Evolutionary conservation across 2,329 filamentous ascomycete genomes (phyloP).

Genomic region (Nothopassalora personata): DNA sequence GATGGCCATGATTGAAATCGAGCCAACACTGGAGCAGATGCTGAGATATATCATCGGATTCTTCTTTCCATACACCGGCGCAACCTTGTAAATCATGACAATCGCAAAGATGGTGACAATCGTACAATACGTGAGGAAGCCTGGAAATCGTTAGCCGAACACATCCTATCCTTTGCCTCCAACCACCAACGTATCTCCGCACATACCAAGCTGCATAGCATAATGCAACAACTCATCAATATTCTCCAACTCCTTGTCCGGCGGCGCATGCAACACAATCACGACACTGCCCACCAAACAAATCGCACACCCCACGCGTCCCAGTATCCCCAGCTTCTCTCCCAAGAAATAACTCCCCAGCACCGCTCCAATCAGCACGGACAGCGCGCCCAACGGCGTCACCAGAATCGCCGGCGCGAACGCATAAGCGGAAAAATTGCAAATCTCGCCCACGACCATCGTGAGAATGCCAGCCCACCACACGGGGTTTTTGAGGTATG

Average conservation of each 20-base stretch:
- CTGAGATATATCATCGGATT: slow-evolving; percentile 96
- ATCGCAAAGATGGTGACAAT: slow-evolving; percentile 76
- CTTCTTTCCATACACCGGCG: slow-evolving; percentile 83
- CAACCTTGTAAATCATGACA: slow-evolving; percentile 94
- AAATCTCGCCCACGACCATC: slow-evolving; percentile 85
- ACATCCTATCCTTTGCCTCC: not conserved
- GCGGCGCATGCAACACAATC: slow-evolving; percentile 93
- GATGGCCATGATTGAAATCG: slow-evolving; percentile 97
- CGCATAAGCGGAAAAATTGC: slow-evolving; percentile 96
- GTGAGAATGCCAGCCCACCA: slow-evolving; percentile 96
- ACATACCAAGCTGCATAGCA: slow-evolving; percentile 81
- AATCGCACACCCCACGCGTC: slow-evolving; percentile 91
- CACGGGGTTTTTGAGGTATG: slow-evolving; percentile 87
- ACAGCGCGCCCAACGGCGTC: slow-evolving; percentile 86
- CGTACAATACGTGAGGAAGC: slow-evolving; percentile 81
- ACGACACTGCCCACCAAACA: slow-evolving; percentile 95
- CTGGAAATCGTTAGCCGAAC: slow-evolving; percentile 43
- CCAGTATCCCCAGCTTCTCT: slow-evolving; percentile 82
- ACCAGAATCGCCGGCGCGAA: slow-evolving; percentile 98
- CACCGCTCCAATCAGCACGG: slow-evolving; percentile 88
- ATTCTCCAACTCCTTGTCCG: slow-evolving; percentile 83
- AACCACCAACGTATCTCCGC: not conserved
- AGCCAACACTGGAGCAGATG: slow-evolving; percentile 95
- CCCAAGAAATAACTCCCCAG: slow-evolving; percentile 90
- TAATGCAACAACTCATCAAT: slow-evolving; percentile 89